Percentiles rank a stretch among this genome's conserved stretches.
These are phyloP conservation scores for Cyberlindnera maclurae DNA, from an alignment of 805 yeast genomes.

Conservation along the genomic window DNA sequence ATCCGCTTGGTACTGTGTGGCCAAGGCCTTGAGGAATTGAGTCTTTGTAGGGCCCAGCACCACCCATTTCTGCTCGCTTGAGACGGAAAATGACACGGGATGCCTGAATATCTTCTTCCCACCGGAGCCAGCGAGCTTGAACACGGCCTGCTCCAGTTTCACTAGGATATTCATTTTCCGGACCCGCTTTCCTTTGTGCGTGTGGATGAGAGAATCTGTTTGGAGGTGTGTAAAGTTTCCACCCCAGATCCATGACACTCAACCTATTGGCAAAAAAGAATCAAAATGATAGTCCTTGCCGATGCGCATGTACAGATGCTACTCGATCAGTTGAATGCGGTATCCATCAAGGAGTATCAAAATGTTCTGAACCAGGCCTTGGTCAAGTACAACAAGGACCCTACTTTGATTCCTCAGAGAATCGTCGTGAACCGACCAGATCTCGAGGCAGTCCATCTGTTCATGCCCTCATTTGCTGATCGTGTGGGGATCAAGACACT, in stretches of 20 bases:
- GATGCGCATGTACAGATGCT: conserved; percentile 26
- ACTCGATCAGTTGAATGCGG: conserved; percentile 21
- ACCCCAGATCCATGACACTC: no score
- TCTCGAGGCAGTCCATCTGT: conserved; percentile 39
- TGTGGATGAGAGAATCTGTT: no score
- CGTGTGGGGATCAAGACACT: conserved; percentile 54
- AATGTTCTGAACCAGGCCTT: conserved; percentile 32
- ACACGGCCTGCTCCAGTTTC: conserved; percentile 14
- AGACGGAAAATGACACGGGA: conserved; percentile 36
- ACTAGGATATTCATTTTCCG: conserved; percentile 12
- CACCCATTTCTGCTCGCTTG: conserved; percentile 42
- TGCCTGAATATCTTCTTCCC: conserved; percentile 27
- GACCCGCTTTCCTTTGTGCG: no score
- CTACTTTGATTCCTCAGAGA: conserved; percentile 46
- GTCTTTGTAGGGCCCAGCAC: conserved; percentile 50
- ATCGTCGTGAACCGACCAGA: conserved; percentile 36
- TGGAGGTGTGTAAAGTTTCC: no score
- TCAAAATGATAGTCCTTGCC: conserved; percentile 30
- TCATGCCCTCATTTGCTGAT: conserved; percentile 59
- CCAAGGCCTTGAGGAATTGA: conserved; percentile 45
- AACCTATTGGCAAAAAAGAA: no score
- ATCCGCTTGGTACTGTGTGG: conserved; percentile 44
- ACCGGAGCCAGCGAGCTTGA: conserved; percentile 7
- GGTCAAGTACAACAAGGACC: conserved; percentile 34
- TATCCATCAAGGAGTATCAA: conserved; percentile 30